Conservation (phyloP, 2,329 filamentous ascomycete genomes). For the Paecilomyces sp. region DNA sequence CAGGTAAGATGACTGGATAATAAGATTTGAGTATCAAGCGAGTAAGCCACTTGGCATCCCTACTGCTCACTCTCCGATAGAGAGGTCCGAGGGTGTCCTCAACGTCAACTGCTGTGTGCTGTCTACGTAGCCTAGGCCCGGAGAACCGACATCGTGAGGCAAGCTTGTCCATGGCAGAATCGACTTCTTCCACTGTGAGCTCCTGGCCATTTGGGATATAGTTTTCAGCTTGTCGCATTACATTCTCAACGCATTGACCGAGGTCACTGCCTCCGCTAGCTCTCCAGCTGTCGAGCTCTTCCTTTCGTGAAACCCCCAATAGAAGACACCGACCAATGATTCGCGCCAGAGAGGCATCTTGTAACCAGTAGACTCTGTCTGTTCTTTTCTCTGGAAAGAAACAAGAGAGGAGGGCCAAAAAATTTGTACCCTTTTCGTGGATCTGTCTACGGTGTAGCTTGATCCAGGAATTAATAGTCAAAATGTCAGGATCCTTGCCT, state of each 20-base stretch:
- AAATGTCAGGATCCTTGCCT: constrained; percentile 28
- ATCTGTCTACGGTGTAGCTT: constrained; percentile 52
- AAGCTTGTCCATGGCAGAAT: constrained; percentile 56
- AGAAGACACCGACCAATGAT: constrained; percentile 62
- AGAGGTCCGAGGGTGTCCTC: constrained; percentile 47
- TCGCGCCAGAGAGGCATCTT: constrained; percentile 53
- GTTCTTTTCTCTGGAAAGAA: constrained; percentile 68
- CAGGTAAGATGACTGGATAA: constrained; percentile 58
- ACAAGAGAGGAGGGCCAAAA: constrained; percentile 63
- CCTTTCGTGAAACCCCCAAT: constrained; percentile 55
- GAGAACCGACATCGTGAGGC: constrained; percentile 67
- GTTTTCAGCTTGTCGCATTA: constrained; percentile 54
- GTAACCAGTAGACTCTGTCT: constrained; percentile 70
- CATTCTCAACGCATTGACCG: constrained; percentile 61
- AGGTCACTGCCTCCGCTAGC: constrained; percentile 58
- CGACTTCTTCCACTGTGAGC: constrained; percentile 66
- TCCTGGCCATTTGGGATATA: constrained; percentile 27
- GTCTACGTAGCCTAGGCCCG: constrained; percentile 51
- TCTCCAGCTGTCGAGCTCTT: constrained; percentile 58
- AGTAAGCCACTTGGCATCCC: constrained; percentile 81
- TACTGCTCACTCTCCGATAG: constrained; percentile 54
- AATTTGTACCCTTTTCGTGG: constrained; percentile 49
- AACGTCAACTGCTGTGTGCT: constrained; percentile 31
- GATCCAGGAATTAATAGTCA: constrained; percentile 63
- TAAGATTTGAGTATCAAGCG: constrained; percentile 72